Percentiles rank a stretch among this genome's conserved stretches.
These are phyloP conservation scores for Mortierella sp. DNA, from an alignment of 371 early-diverging fungal species.

Conservation along the genomic window DNA sequence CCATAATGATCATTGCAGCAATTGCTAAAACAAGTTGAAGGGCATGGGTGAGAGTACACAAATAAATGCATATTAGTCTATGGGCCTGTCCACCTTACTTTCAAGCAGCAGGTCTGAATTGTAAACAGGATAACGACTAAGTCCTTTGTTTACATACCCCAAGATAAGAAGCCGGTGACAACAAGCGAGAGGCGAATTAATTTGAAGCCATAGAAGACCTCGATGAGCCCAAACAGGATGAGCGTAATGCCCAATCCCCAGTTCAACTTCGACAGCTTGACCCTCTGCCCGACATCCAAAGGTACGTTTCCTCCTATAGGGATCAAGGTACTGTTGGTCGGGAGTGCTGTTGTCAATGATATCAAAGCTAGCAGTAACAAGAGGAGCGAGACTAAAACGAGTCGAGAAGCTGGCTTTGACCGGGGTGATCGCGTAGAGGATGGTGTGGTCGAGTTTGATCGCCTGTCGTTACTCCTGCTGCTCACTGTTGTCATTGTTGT, in stretches of 20 bases:
- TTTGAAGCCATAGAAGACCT: conserved; percentile 59
- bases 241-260: conserved; percentile 40
- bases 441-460: background rate
- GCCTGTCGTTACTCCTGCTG: background rate
- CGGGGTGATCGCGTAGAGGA: background rate
- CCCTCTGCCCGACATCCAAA: conserved; percentile 38
- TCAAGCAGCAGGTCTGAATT: background rate
- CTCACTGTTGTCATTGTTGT: background rate
- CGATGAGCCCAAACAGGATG: conserved; percentile 45
- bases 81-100: background rate
- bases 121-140: background rate
- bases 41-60: background rate
- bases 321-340: conserved; percentile 31
- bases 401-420: background rate
- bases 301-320: conserved; percentile 13
- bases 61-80: background rate
- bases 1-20: conserved; percentile 46
- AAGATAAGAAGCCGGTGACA: conserved; percentile 52
- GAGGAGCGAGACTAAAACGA: background rate
- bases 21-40: conserved; percentile 22
- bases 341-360: conserved; percentile 15
- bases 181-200: conserved; percentile 55
- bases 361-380: conserved; percentile 5
- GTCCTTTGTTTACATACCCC: conserved; percentile 31
- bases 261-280: conserved; percentile 24